Percentiles rank a stretch among this genome's conserved stretches.
These are phyloP conservation scores for Cytospora chrysosperma DNA, from an alignment of 2,329 filamentous ascomycete genomes.

Conservation along the genomic window DNA sequence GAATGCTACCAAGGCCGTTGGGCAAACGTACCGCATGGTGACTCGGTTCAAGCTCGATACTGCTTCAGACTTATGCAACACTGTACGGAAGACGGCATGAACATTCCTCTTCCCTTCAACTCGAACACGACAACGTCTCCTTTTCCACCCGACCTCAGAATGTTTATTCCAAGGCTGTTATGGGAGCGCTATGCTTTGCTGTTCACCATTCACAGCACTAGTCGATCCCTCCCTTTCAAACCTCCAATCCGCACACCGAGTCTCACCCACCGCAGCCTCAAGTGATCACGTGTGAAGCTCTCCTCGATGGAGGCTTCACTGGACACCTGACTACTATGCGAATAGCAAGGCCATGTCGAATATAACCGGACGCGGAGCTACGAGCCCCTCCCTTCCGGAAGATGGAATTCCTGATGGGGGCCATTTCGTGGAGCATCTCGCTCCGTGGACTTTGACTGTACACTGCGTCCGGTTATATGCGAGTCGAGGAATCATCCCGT, in stretches of 20 bases:
- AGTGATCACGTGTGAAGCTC: conserved; percentile 17
- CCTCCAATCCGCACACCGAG: neutral
- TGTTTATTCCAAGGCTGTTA: too few species aligned
- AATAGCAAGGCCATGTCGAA: neutral
- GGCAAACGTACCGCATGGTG: neutral
- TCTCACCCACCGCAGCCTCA: conserved; percentile 12
- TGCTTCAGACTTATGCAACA: neutral
- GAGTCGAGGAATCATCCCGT: neutral
- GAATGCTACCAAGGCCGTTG: neutral
- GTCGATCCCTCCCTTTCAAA: neutral
- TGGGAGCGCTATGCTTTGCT: neutral
- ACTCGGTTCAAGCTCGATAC: neutral
- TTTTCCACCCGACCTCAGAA: too few species aligned
- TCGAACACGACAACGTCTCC: neutral
- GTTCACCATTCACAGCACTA: neutral
- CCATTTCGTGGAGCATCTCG: neutral
- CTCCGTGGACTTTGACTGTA: neutral
- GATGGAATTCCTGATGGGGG: neutral
- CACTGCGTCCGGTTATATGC: neutral
- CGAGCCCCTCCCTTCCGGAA: neutral
- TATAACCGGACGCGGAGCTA: neutral
- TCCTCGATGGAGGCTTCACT: neutral
- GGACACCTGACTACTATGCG: neutral
- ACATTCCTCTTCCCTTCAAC: neutral
- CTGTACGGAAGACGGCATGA: neutral